Conservation (phyloP, 768 basidiomycete genomes). For the Termitomyces sp. region DNA sequence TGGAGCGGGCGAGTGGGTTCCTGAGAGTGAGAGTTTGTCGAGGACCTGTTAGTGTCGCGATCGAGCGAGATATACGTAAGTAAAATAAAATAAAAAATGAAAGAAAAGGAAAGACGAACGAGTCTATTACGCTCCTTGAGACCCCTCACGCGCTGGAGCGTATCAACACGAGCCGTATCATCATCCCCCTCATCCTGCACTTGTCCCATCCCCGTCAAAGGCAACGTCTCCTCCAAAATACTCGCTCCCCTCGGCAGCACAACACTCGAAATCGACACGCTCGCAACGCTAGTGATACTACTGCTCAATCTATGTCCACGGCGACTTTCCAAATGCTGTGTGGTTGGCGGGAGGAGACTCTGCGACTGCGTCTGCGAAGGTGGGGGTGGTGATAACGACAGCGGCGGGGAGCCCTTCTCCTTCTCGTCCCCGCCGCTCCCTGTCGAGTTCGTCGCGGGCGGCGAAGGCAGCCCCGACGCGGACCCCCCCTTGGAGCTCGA, state of each 20-base stretch:
- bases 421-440: constrained; percentile 48
- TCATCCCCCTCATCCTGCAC: constrained; percentile 58
- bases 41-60: constrained; percentile 48
- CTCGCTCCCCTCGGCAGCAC: constrained; percentile 20
- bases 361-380: too few species aligned
- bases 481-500: constrained; percentile 8
- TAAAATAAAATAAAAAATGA: constrained; percentile 16
- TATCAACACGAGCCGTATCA: not conserved
- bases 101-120: constrained; percentile 12
- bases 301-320: constrained; percentile 2
- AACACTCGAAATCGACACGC: constrained; percentile 8
- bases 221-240: constrained; percentile 50
- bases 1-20: constrained; percentile 38
- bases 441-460: constrained; percentile 83
- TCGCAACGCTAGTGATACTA: constrained; percentile 17
- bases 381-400: not conserved
- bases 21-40: constrained; percentile 50
- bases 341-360: too few species aligned
- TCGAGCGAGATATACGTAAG: constrained; percentile 10
- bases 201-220: constrained; percentile 52
- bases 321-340: too few species aligned
- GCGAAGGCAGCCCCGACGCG: constrained; percentile 74
- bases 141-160: not conserved
- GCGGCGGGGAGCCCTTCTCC: not conserved
- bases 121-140: not conserved